Percentiles rank a stretch among this genome's conserved stretches.
phyloP scores from a whole-genome alignment of 2,329 filamentous ascomycete genomes.

The Nemania abortiva region DNA sequence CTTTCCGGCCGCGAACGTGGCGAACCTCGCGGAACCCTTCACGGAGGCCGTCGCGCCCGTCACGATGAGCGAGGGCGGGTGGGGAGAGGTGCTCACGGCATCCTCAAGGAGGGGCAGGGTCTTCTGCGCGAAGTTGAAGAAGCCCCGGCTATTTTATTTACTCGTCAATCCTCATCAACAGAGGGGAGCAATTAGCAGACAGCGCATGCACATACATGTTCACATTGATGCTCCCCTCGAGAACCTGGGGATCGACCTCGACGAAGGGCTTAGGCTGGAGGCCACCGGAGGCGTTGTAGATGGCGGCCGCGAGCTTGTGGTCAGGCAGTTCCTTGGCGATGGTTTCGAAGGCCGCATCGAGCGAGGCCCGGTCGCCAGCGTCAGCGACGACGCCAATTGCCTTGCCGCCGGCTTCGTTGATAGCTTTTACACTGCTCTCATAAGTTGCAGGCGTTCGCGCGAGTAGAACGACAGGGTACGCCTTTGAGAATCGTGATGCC shows the following conservation, averaged over 20 bases:
- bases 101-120: constrained; percentile 74
- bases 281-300: constrained; percentile 75
- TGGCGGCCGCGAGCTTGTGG: constrained; percentile 70
- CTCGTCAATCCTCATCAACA: neutral
- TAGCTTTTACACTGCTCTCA: constrained; percentile 73
- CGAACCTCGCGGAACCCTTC: constrained; percentile 72
- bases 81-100: constrained; percentile 59
- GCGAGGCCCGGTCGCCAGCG: constrained; percentile 59
- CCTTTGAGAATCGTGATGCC: constrained; percentile 69
- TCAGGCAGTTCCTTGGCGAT: constrained; percentile 70
- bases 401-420: constrained; percentile 73
- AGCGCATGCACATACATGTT: constrained; percentile 57
- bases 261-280: constrained; percentile 67
- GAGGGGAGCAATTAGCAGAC: neutral
- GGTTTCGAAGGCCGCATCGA: constrained; percentile 67
- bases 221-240: constrained; percentile 59
- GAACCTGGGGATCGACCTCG: constrained; percentile 62
- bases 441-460: constrained; percentile 76
- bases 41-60: constrained; percentile 80
- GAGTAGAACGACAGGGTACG: constrained; percentile 80
- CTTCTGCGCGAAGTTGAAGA: constrained; percentile 76
- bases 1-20: constrained; percentile 76
- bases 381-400: constrained; percentile 78
- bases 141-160: constrained; percentile 62
- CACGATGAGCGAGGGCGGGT: constrained; percentile 79